Evolutionary conservation across 164 flowering plant species (phyloP).

Genomic region (Magnolia changhungtana): DNA sequence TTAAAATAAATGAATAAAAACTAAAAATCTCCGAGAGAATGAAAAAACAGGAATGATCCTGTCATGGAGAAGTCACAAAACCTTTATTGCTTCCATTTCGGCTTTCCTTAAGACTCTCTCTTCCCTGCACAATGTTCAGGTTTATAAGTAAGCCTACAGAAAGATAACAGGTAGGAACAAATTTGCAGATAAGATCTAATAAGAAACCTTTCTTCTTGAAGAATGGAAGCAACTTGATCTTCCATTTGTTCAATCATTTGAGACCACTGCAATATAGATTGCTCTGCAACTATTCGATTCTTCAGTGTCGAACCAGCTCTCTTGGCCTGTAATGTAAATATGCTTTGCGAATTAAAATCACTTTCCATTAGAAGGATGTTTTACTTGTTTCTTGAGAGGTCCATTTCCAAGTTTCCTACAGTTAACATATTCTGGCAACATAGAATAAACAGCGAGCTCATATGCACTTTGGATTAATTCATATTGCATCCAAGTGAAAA

Average conservation of each 20-base stretch:
- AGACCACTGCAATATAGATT: conserved; percentile 79
- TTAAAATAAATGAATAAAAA: background rate
- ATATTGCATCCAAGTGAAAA: too few relatives aligned
- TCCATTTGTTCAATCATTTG: conserved; percentile 84
- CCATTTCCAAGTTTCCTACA: background rate
- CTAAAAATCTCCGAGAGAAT: background rate
- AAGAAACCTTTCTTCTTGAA: conserved; percentile 80
- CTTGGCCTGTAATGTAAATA: conserved; percentile 48
- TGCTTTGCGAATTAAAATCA: background rate
- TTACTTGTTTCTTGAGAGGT: background rate
- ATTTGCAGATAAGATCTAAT: background rate
- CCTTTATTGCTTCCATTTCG: conserved; percentile 96
- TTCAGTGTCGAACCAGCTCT: conserved; percentile 81
- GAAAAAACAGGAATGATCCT: background rate
- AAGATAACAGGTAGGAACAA: background rate
- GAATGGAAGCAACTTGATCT: conserved; percentile 66
- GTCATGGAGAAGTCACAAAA: conserved; percentile 12
- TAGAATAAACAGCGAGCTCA: too few relatives aligned
- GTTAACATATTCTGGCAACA: too few relatives aligned
- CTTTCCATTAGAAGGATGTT: background rate
- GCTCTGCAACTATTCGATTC: conserved; percentile 81
- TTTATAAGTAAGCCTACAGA: background rate
- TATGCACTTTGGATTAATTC: too few relatives aligned
- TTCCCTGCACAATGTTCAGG: conserved; percentile 47
- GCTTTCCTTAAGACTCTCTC: conserved; percentile 86